Evolutionary conservation across 2,329 filamentous ascomycete genomes (phyloP), one percentile per base, ranked within the genome.

Genomic region (Cryphonectria japonica): DNA sequence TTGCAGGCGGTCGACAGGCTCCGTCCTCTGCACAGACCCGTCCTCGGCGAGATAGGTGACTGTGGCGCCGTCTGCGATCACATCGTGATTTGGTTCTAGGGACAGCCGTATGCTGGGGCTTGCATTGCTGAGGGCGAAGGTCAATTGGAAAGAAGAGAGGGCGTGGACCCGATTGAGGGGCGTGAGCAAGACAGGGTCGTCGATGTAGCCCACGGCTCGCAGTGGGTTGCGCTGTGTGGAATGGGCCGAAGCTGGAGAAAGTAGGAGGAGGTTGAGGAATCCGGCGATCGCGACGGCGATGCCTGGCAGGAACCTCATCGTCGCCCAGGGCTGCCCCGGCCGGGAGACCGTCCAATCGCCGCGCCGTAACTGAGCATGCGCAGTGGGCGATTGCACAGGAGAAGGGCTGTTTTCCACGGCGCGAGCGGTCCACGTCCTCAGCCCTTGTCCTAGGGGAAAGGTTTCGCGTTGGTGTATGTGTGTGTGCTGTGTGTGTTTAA

Each of bases 1-100:
- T 34, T 91, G 88, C 69, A 86, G 82, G 68, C 95, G 88, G 69
- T 93, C 85, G 72, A 98, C 88, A 50, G 86, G 83, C 78, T 97
- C 92, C n/a, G 87, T 84, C 32, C 84, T 83, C 66, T 82, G 84
- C 52, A 97, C 82, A 65, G 86, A 85, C 67, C 96, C 96, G 79
- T 97, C 90, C 14, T 86, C 79, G 69, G 86, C 90, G 59, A 97
- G 80, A 78, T 94, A 91, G 54, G 91, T 88, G 64, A 99, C 85
- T 66, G 87, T 88, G 11, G 95, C 92, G 76, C 92, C 90, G 22
- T 94, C 87, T 69, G 91, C 88, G 62, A 99, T 85, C 71, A 98
- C 90, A 81, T 98, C 93, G 83, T 97, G 89, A 79, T 98, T 98
- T 4, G 96, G 96, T 79, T 96, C 91, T 65, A 99, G 87, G 69